These are phyloP conservation scores for Arthrobotrys pseudoclavata DNA, from an alignment of 2,329 filamentous ascomycete species.

Conservation along the genomic window DNA sequence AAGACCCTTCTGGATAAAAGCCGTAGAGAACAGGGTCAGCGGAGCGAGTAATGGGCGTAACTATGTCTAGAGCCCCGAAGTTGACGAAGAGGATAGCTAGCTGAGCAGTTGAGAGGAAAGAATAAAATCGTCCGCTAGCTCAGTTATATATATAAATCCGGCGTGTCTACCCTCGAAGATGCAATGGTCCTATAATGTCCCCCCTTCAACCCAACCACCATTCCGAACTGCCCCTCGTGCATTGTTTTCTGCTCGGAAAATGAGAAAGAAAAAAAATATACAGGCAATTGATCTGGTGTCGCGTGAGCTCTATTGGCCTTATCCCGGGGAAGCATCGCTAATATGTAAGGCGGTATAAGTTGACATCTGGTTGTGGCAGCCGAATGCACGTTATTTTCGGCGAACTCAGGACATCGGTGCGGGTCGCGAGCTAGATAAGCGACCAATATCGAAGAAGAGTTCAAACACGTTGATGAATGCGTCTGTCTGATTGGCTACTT, in stretches of 20 bases:
- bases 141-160: constrained; percentile 50
- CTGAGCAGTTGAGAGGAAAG: constrained; percentile 9
- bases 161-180: constrained; percentile 2
- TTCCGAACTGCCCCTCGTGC: constrained; percentile 5
- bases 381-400: constrained; percentile 39
- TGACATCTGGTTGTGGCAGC: constrained; percentile 37
- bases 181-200: too few species aligned
- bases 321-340: constrained; percentile 23
- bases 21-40: constrained; percentile 8
- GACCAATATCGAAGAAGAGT: constrained; percentile 42
- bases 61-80: constrained; percentile 41
- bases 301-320: constrained; percentile 41
- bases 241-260: constrained; percentile 23
- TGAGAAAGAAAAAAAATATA: constrained; percentile 27
- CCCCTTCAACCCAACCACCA: constrained; percentile 7
- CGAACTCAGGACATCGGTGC: constrained; percentile 33
- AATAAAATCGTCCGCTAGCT: constrained; percentile 53
- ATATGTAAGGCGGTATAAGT: constrained; percentile 19
- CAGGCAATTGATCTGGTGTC: constrained; percentile 38
- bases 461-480: constrained; percentile 38
- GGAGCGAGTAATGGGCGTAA: neutral
- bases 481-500: constrained; percentile 27
- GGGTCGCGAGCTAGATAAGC: constrained; percentile 30
- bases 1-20: neutral
- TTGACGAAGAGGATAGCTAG: constrained; percentile 27